Base-by-base conservation (phyloP, 129 eudicot species). In the Oenanthe sinensis region DNA sequence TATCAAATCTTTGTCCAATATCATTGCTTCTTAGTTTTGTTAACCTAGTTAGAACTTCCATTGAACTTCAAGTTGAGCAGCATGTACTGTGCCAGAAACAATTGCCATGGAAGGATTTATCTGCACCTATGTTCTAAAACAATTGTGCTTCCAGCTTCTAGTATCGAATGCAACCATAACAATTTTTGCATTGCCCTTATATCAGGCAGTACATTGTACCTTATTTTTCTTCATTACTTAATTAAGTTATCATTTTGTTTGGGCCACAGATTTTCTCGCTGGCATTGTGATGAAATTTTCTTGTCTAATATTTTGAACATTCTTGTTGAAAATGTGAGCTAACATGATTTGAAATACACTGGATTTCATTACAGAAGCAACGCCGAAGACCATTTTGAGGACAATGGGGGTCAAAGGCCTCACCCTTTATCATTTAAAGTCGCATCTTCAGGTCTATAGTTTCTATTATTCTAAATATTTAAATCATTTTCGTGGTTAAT, bases 391-490 rank as follows among this genome's bases (percentile, higher is more conserved):
- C 50, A 88, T 92, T 60, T 74, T 92, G 92, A 89, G 92, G 87
- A 86, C 97, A 17, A 92, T 92, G 97, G 96, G 96, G 52, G 96
- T 92, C 26, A 92, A 92, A 88, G 97, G 96, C 74, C 90, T 92
- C 74, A 92, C 97, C 60, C 89, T 92, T 58, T 92, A 92, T 84
- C 97, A 92, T 85, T 80, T 92, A 87, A 92, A 92, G 85, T 92
- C 97, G 13, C 97, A 92, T 88, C 97, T 92, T 82, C 97, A 92
- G 97, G 97, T 90, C 76, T 74, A 78, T 54, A 50, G 24, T 48
- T 82, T 78, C 43, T 76, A 15, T 45, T 14, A 45, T 36, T 52
- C 67, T 17, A 14, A 12, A 5, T 30, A 26, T 33, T n/a, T 28
- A 17, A 8, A 43, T 6, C 19, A 39, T 8, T 20, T 6, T 15